These are phyloP conservation scores for Naganishia vishniacii DNA, from an alignment of 768 basidiomycete genomes.

Conservation along the genomic window DNA sequence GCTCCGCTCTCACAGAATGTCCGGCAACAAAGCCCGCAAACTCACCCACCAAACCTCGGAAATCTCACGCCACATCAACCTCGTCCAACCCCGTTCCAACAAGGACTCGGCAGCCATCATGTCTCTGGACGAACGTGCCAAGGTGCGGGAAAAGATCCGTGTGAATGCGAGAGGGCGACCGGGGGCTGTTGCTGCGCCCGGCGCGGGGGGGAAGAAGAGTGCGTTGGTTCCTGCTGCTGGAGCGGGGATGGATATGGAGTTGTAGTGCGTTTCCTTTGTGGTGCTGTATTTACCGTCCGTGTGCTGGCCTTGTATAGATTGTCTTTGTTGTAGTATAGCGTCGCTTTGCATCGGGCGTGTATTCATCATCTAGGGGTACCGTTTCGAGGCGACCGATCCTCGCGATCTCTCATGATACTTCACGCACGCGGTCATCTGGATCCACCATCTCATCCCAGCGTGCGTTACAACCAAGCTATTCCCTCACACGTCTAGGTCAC, in stretches of 20 bases:
- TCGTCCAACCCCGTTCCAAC: constrained; percentile 49
- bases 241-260: constrained; percentile 53
- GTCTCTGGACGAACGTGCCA: constrained; percentile 51
- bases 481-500: too few species aligned
- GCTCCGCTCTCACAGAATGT: constrained; percentile 60
- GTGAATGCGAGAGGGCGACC: constrained; percentile 28
- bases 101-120: constrained; percentile 40
- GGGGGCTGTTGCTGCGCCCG: constrained; percentile 55
- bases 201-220: constrained; percentile 52
- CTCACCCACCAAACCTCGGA: constrained; percentile 57
- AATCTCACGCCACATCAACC: constrained; percentile 55
- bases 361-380: background rate
- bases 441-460: too few species aligned
- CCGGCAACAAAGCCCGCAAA: constrained; percentile 65
- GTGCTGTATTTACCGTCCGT: background rate
- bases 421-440: too few species aligned
- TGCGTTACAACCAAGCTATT: too few species aligned
- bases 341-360: background rate
- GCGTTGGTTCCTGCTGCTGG: constrained; percentile 78
- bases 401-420: too few species aligned
- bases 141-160: constrained; percentile 50
- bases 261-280: background rate
- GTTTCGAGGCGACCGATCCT: background rate
- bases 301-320: background rate
- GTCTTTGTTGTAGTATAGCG: background rate